These are phyloP conservation scores for Chlorella sp. DNA, from an alignment of 139 green algal genomes.

Conservation along the genomic window DNA sequence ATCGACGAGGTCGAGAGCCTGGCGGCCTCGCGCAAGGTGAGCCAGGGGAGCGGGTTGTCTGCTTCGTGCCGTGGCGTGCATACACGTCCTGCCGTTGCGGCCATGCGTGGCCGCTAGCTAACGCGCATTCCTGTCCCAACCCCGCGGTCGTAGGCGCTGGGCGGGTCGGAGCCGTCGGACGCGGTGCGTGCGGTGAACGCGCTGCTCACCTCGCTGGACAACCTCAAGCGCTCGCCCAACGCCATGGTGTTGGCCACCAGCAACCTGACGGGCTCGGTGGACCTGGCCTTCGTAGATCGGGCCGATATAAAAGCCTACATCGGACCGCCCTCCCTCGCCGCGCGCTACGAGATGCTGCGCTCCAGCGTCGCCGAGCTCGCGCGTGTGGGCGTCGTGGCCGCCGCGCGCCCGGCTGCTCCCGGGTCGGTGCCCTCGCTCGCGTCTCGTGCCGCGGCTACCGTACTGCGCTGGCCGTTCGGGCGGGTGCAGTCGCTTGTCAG, in stretches of 20 bases:
- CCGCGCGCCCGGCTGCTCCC: too few species aligned
- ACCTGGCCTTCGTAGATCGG: constrained; percentile 95
- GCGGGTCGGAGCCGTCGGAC: constrained; percentile 81
- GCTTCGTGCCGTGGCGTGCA: background rate
- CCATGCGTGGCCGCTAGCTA: too few species aligned
- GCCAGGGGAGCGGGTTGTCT: too few species aligned
- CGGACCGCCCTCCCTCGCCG: constrained; percentile 56
- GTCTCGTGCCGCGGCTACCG: too few species aligned
- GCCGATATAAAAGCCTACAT: constrained; percentile 94
- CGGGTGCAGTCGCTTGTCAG: too few species aligned
- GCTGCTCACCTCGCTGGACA: constrained; percentile 92
- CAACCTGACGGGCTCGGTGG: constrained; percentile 84
- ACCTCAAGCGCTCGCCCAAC: constrained; percentile 76
- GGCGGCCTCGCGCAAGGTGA: constrained; percentile 62
- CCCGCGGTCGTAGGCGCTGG: too few species aligned
- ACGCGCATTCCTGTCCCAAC: too few species aligned
- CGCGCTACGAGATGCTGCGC: constrained; percentile 72
- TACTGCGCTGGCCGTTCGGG: too few species aligned
- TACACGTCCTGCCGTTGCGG: background rate
- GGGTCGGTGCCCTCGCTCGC: too few species aligned
- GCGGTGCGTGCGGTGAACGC: constrained; percentile 92
- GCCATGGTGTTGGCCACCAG: constrained; percentile 78
- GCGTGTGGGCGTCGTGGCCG: constrained; percentile 39
- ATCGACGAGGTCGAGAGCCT: constrained; percentile 90
- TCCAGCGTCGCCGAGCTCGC: constrained; percentile 58